Evolutionary conservation across 202 grass and related monocot genomes (phyloP), one percentile per base, ranked within the genome.

Genomic region (Schoenoplectus triqueter): DNA sequence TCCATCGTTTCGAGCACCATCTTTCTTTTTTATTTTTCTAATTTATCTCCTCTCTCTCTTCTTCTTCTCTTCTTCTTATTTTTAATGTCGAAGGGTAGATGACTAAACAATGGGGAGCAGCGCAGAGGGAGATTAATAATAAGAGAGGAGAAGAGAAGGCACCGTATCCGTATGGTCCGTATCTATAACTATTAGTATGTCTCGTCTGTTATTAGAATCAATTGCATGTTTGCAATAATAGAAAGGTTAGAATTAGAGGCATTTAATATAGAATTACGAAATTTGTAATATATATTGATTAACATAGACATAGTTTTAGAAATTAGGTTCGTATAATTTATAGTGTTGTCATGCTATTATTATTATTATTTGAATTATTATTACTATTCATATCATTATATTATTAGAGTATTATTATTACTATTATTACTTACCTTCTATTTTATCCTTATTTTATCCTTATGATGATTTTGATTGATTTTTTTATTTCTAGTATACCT

Each of bases 1-100:
- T 90, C 85, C 31, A 31, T 31, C 31, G 82, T 87, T 47, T 60
- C 60, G 8, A 87, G 74, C 45, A 83, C 81, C 85, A 87, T 57
- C 15, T 63, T 13, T 42, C 1, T 6, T 10, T 68, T 31, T 31
- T 31, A 31, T 31, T 31, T 31, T 31, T 31, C 31, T 31, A 31
- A 31, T 31, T 31, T 31, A 31, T 31, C 31, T 31, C 31, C 31
- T 31, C 31, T 31, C n/a, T 67, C 54, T 59, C 22, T 59, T 0
- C 9, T 83, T 7, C 44, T 2, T 39, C 21, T 63, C 46, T 78
- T 44, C 9, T 47, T 54, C 17, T 55, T 3, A 15, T 2, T 41
- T 79, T 22, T 44, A 11, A 42, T 79, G 54, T 39, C 11, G 50
- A 44, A 59, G 74, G 15, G 40, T 64, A 5, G 19, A 8, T 75